Base-by-base conservation (phyloP, 495 filamentous ascomycete genomes). In the Extremus antarcticus region DNA sequence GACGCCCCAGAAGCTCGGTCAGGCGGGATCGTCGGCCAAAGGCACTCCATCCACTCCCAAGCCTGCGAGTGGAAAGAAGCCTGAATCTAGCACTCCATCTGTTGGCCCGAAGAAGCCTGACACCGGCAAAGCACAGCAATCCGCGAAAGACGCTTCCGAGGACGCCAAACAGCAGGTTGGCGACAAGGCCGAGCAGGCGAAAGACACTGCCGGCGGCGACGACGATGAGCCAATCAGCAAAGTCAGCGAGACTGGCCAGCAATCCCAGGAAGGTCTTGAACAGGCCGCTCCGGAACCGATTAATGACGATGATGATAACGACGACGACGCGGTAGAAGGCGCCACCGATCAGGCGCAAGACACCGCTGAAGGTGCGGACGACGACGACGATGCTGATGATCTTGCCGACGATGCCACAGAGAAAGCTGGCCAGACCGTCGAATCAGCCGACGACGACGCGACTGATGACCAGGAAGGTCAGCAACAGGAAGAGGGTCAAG, bases 221-320 rank as follows among this genome's bases (percentile, higher is more conserved):
- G 61, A 64, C 25, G 60, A 58, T 23, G 61, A 63, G 2, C 53
- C 59, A 16, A 62, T 65, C 47, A 63, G 62, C 54, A 69, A 71
- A 51, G 68, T 68, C 39, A 65, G 58, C 25, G 59, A 66, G 48
- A 61, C 63, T 16, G 66, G 65, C 41, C 59, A 64, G n/a, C 60
- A 65, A 43, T 56, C 63, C 19, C 39, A 56, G 19, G 62, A 65
- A 41, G 67, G 63, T 22, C 60, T 71, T 19, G 54, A 69, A 53
- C 53, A 71, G 48, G 52, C 53, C 1, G 65, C 68, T 24, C 68
- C 69, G 2, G 65, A 70, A 56, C 69, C 69, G 17, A 58, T 71
- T 51, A 59, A 69, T 17, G 66, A 68, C 39, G 58, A 67, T 2
- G 63, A 68, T 16, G 65, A 68, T 39, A 55, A 66, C 1, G 62